Percentiles rank a stretch among this genome's conserved stretches.
phyloP scores from a whole-genome alignment of 2,329 filamentous ascomycete genomes.

The Epichloe scottii region DNA sequence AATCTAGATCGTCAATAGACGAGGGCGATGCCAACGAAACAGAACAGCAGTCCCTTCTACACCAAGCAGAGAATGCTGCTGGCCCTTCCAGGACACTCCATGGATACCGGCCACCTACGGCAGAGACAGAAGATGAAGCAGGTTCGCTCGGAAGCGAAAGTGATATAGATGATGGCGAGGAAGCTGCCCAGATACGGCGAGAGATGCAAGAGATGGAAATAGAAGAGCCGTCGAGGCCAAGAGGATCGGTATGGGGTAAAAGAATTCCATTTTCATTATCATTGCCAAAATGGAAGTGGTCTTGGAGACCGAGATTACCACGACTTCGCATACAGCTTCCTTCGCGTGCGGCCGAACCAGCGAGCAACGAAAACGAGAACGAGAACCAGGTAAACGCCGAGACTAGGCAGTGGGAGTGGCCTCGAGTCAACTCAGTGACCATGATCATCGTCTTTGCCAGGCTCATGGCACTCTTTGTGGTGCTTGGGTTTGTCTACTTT shows the following conservation, averaged over 20 bases:
- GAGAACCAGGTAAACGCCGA: slow-evolving; percentile 10
- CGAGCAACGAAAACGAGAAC: slow-evolving; percentile 7
- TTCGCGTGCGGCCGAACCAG: slow-evolving; percentile 19
- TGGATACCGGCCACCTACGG: slow-evolving; percentile 69
- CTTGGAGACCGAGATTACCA: slow-evolving; percentile 40
- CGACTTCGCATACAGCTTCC: slow-evolving; percentile 37
- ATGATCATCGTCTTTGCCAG: slow-evolving; percentile 55
- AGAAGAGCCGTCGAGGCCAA: slow-evolving; percentile 46
- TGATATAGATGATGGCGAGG: slow-evolving; percentile 28
- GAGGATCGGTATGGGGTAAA: slow-evolving; percentile 40
- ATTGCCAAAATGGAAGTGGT: slow-evolving; percentile 42
- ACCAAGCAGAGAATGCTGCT: slow-evolving; percentile 31
- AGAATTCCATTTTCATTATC: slow-evolving; percentile 40
- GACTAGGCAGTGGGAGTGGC: slow-evolving; percentile 17
- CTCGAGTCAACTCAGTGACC: slow-evolving; percentile 29
- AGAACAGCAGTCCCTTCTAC: slow-evolving; percentile 67
- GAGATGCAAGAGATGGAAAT: slow-evolving; percentile 87
- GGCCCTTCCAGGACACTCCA: slow-evolving; percentile 30
- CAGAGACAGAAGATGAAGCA: slow-evolving; percentile 62
- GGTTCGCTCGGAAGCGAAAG: slow-evolving; percentile 38
- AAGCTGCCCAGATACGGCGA: slow-evolving; percentile 57
- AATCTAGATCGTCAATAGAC: slow-evolving; percentile 25
- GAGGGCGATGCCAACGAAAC: slow-evolving; percentile 55
- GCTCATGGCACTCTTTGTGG: slow-evolving; percentile 59
- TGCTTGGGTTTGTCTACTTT: slow-evolving; percentile 68